A percentile compares a stretch with the other conserved stretches of the same genome.
Conservation (phyloP, 371 early-diverging fungal genomes). For the Coemansia linderi region DNA sequence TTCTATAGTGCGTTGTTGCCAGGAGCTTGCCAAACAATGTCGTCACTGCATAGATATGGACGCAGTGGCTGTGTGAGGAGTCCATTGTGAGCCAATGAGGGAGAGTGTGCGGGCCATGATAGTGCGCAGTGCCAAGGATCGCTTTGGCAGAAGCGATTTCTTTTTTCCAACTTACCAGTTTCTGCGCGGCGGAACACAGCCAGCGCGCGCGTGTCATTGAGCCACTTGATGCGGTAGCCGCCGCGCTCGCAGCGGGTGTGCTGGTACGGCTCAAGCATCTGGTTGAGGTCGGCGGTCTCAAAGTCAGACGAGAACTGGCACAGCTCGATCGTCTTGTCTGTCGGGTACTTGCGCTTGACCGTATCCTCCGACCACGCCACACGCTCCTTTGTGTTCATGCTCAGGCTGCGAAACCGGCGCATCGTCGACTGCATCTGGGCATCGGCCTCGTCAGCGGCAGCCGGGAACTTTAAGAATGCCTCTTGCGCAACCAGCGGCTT, state of each 20-base stretch:
- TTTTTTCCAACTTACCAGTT: constrained; percentile 56
- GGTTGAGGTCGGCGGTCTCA: constrained; percentile 56
- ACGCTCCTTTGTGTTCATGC: constrained; percentile 49
- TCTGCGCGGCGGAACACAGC: constrained; percentile 71
- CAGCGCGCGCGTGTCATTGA: constrained; percentile 72
- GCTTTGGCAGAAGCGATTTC: constrained; percentile 10
- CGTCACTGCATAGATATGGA: constrained; percentile 3
- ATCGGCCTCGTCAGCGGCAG: constrained; percentile 29
- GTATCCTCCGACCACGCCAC: constrained; percentile 49
- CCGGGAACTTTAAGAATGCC: constrained; percentile 36
- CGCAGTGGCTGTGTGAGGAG: not conserved
- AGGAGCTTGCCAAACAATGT: not conserved
- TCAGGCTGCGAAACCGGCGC: constrained; percentile 48
- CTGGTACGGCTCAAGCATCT: constrained; percentile 57
- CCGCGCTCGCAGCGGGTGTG: constrained; percentile 59
- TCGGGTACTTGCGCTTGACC: constrained; percentile 54
- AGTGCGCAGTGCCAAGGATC: constrained; percentile 4
- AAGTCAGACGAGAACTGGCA: constrained; percentile 55
- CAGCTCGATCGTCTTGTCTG: constrained; percentile 55
- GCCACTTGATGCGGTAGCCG: constrained; percentile 76
- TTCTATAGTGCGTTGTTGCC: constrained; percentile 1
- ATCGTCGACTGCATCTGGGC: constrained; percentile 34
- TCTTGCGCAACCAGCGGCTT: constrained; percentile 47
- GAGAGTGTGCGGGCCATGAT: constrained; percentile 1
- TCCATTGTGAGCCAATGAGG: not conserved